phyloP scores from a whole-genome alignment of 805 yeast species.

The Candida ficus region DNA sequence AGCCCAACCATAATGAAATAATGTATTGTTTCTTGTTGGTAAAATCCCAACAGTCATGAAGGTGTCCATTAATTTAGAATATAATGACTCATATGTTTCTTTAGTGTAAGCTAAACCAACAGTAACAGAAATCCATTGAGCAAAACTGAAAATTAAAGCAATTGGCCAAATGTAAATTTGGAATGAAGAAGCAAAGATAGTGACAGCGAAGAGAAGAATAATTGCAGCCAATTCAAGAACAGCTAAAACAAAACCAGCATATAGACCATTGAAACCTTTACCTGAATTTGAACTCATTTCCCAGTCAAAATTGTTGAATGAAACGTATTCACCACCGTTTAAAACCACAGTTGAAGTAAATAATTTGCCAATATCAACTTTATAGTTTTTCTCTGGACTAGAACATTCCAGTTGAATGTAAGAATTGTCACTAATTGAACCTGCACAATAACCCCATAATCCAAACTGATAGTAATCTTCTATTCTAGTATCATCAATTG shows the following conservation, averaged over 20 bases:
- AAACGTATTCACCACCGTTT: neutral
- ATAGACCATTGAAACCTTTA: conserved; percentile 3
- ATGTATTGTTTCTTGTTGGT: neutral
- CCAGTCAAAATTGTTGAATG: neutral
- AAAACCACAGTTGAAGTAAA: neutral
- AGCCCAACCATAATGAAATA: conserved; percentile 1
- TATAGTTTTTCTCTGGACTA: neutral
- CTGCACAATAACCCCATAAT: conserved; percentile 5
- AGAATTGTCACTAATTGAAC: neutral
- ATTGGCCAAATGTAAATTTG: neutral
- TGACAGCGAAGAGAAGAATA: neutral
- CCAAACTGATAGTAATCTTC: conserved; percentile 1
- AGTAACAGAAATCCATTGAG: conserved; percentile 3
- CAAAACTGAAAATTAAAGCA: neutral
- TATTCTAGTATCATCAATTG: neutral
- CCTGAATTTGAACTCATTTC: too few species aligned
- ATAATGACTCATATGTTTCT: neutral
- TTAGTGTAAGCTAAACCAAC: neutral
- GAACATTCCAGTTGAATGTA: neutral
- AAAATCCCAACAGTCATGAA: neutral
- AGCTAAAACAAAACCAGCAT: neutral
- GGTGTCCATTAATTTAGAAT: neutral
- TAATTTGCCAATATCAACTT: neutral
- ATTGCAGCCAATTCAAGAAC: neutral
- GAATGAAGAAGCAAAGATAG: neutral